Evolutionary conservation across 176 grass and related monocot species (phyloP), one percentile per base, ranked within the genome.

Genomic region (Miscanthus lutarioriparius): DNA sequence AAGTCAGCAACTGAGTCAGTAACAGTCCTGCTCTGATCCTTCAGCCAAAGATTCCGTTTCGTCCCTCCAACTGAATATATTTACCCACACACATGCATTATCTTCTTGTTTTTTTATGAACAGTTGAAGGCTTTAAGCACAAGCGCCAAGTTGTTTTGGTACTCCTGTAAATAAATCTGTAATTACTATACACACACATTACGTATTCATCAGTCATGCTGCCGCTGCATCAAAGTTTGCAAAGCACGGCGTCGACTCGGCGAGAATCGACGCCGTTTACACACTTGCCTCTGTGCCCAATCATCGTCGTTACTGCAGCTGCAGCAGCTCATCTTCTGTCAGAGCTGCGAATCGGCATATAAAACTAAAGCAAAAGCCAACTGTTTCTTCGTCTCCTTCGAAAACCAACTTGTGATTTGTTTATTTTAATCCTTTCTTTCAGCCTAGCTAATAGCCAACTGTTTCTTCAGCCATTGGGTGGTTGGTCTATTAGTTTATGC

Each of bases 361-460:
- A 51, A 72, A 43, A 79, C 22, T 53, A 26, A 26, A 63, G 72
- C 72, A 61, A 72, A 78, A 88, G 65, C 53, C 67, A 85, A 76
- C 19, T 35, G 22, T 13, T 86, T 61, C 84, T 78, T 86, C 22
- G 14, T 12, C 35, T 74, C 5, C 12, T 38, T 15, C n/a, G 38
- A 90, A 79, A 25, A 84, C 3, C 80, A 90, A 23, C n/a, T 80
- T 75, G 73, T 77, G 59, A 12, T 28, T 74, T 72, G 11, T 78
- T 80, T 74, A 23, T 79, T 80, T 67, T 83, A 79, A 41, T 74
- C 16, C 4, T 1, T 6, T 22, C 20, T 1, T n/a, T 22, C 22
- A 8, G 6, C 49, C 6, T 19, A 19, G 49, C 49, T 53, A 53
- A 45, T 27, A 39, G 1, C 28, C 28, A 30, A 30, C n/a, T n/a